phyloP scores from a whole-genome alignment of 441 rosid genomes.

The Manihot esculenta region DNA sequence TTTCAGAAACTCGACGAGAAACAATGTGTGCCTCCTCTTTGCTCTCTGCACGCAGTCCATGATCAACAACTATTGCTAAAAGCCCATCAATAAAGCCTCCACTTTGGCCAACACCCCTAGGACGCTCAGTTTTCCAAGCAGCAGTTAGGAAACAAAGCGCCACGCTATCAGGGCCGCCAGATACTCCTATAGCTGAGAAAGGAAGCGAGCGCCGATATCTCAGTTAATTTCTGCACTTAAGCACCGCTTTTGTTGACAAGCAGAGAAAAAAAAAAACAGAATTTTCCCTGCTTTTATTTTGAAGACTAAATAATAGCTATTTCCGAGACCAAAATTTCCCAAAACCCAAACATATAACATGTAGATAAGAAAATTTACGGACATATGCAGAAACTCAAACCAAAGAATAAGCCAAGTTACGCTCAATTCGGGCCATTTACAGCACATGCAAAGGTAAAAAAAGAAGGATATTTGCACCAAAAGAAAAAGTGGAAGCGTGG shows the following conservation, averaged over 20 bases:
- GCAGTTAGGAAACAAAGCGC: constrained; percentile 83
- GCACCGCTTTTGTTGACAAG: neutral
- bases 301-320: neutral
- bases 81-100: constrained; percentile 70
- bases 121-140: constrained; percentile 68
- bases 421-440: neutral
- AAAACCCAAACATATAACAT: constrained; percentile 8
- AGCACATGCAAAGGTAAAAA: neutral
- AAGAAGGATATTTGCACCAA: neutral
- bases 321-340: neutral
- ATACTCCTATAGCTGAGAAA: constrained; percentile 77
- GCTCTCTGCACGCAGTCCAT: constrained; percentile 81
- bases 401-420: neutral
- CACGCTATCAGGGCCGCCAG: constrained; percentile 98
- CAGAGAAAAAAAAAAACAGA: neutral
- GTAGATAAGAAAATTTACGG: neutral
- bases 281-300: neutral
- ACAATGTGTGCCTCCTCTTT: constrained; percentile 69
- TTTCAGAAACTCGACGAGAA: constrained; percentile 57
- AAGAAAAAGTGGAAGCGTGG: neutral
- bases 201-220: constrained; percentile 14
- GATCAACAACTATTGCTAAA: constrained; percentile 81
- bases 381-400: neutral
- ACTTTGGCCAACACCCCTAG: constrained; percentile 26
- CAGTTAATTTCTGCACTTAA: neutral